Evolutionary conservation across 257 asterid species (phyloP), one percentile per base, ranked within the genome.

Genomic region (Mitragyna speciosa): DNA sequence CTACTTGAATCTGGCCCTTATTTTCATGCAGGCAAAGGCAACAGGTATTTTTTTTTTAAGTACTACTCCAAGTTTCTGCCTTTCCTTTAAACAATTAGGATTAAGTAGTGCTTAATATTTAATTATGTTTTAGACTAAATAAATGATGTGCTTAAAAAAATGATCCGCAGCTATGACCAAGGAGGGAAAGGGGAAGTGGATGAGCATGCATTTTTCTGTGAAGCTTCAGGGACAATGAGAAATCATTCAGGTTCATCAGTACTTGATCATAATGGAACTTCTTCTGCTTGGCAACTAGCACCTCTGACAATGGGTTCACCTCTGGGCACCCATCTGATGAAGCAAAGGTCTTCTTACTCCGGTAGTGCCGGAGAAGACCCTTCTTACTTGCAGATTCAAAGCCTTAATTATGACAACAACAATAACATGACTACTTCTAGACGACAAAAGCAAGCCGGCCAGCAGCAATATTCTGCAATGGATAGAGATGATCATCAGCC

Each of bases 251-350:
- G 84, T 20, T 52, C 89, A 2, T 77, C 83, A 31, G 6, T 70
- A 63, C 19, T 63, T 26, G 68, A 63, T 20, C 73, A 77, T 19
- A 28, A 58, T 58, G 65, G 26, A 58, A 58, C 63, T 52, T 89
- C 88, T 76, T 81, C 85, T 70, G 59, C 90, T 8, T 91, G 94
- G 88, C 86, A 87, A 82, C 82, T 88, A 64, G 79, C 89, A 28
- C 85, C 90, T 67, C 86, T 91, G 8, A 82, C 91, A 61, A 87
- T 88, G 89, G 88, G 90, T 70, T 86, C 93, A 39, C 75, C 91
- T 19, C 64, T 84, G 26, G 80, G 81, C 30, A 22, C 14, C 63
- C 90, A 86, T 49, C 33, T 85, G 81, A 91, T 91, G 78, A 84
- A 85, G 75, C 85, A 86, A 73, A 89, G 81, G 80, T 47, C 87